Evolutionary conservation across 371 early-diverging fungal genomes (phyloP).

Genomic region (Nosema muscidifuracis): DNA sequence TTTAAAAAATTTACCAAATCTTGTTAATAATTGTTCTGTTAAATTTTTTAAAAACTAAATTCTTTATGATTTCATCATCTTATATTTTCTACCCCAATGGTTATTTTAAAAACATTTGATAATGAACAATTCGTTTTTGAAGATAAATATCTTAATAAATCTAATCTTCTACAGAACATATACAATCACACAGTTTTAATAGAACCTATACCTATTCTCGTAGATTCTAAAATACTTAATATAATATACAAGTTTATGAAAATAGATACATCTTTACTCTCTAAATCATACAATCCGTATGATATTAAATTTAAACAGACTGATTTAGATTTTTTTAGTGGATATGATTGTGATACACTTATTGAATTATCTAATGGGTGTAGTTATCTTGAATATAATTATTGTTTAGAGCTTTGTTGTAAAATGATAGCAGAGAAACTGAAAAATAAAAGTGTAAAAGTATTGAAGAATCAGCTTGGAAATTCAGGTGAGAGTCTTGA

Average conservation of each 20-base stretch:
- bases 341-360: slow-evolving; percentile 31
- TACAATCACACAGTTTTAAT: neutral
- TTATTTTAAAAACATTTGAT: slow-evolving; percentile 9
- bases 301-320: slow-evolving; percentile 37
- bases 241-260: slow-evolving; percentile 28
- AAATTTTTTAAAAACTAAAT: no score
- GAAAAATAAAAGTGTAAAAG: slow-evolving; percentile 41
- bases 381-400: slow-evolving; percentile 57
- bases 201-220: slow-evolving; percentile 12
- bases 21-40: no score
- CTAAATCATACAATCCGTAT: slow-evolving; percentile 27
- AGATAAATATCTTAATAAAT: neutral
- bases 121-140: neutral
- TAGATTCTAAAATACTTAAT: slow-evolving; percentile 2
- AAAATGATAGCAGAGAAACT: slow-evolving; percentile 50
- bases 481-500: neutral
- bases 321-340: slow-evolving; percentile 35
- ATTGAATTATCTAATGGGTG: slow-evolving; percentile 52
- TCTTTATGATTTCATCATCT: no score
- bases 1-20: neutral
- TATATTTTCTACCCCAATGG: neutral
- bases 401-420: slow-evolving; percentile 59
- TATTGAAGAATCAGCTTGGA: slow-evolving; percentile 43
- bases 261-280: slow-evolving; percentile 17
- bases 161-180: neutral